Percentiles rank a stretch among this genome's conserved stretches.
phyloP scores from a whole-genome alignment of 352 stramenopile genomes.

The Globisporangium solare region DNA sequence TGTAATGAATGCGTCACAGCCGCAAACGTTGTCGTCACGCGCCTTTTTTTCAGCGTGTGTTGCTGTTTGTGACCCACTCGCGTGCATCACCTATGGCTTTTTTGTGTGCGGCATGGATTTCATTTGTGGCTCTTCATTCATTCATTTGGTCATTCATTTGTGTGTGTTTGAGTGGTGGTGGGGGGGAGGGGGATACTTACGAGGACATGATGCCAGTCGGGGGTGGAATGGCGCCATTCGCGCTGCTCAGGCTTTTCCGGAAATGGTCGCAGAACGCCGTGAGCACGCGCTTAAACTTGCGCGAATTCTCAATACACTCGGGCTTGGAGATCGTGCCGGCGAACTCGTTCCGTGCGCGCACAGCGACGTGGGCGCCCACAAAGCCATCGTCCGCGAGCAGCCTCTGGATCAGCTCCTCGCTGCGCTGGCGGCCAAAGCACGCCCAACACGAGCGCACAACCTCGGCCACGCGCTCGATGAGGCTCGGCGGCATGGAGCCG shows the following conservation, averaged over 20 bases:
- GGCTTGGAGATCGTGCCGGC: conserved; percentile 48
- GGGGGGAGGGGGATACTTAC: not conserved
- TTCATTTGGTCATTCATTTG: conserved; percentile 1
- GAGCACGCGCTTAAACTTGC: conserved; percentile 77
- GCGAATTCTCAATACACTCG: conserved; percentile 65
- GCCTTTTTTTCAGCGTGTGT: too few relatives aligned
- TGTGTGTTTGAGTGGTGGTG: not conserved
- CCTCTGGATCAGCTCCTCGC: conserved; percentile 53
- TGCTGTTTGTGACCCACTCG: too few relatives aligned
- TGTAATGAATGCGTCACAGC: too few relatives aligned
- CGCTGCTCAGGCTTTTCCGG: conserved; percentile 34
- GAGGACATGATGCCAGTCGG: conserved; percentile 18
- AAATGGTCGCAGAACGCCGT: conserved; percentile 78
- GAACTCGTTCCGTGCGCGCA: conserved; percentile 52
- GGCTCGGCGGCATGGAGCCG: conserved; percentile 47
- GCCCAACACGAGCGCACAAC: conserved; percentile 72
- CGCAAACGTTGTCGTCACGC: too few relatives aligned
- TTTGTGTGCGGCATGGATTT: too few relatives aligned
- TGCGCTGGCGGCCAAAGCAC: conserved; percentile 59
- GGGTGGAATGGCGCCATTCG: conserved; percentile 1
- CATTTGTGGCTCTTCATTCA: conserved; percentile 3
- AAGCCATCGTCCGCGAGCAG: conserved; percentile 61
- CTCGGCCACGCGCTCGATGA: conserved; percentile 64
- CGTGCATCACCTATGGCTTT: too few relatives aligned
- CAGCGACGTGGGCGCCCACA: conserved; percentile 50